Base-by-base conservation (phyloP, 495 filamentous ascomycete species). In the Tuber microsphaerosporum region DNA sequence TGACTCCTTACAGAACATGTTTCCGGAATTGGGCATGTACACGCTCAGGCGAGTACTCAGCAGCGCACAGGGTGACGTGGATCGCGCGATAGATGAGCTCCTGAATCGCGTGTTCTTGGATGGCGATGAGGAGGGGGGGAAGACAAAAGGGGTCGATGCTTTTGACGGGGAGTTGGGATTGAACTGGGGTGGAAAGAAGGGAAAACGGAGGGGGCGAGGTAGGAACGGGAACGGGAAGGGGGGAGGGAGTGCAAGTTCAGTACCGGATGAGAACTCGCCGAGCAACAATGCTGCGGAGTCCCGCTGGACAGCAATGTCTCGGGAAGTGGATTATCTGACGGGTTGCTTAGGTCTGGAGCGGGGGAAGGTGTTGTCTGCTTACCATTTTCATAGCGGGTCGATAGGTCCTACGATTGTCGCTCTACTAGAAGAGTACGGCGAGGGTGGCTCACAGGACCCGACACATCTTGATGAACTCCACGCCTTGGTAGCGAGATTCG, bases 11-110 rank as follows among this genome's bases (percentile, higher is more conserved):
- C 78, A 81, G 8, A 86, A 88, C 31, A 93, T 95, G 83, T 97
- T 97, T 80, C 89, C 90, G 14, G 87, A 83, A 1, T 84, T 93
- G 20, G 89, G 89, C 42, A 82, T 82, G 1, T 89, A 91, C 75
- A 89, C 91, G 69, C 86, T 97, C 26, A 84, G 85, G 51, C 87
- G 88, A 73, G 88, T 88, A 0, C 84, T 97, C 70, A 88, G 88
- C 80, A 91, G 92, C 76, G 87, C 85, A 69, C 84, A 88, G 61
- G 87, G 89, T 4, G 87, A 92, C 80, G 86, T 90, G 31, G 86
- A 87, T n/a, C 86, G 86, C 31, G 88, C 93, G 2, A 90, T 96
- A 77, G 93, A 99, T 82, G 90, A 93, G 70, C 85, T 99, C 4
- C 86, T 97, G 17, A 95, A 91, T 74, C 86, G 91, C 9, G 87